Evolutionary conservation across 768 basidiomycete species (phyloP), one percentile per base, ranked within the genome.

Genomic region (Pisolithus microcarpus): DNA sequence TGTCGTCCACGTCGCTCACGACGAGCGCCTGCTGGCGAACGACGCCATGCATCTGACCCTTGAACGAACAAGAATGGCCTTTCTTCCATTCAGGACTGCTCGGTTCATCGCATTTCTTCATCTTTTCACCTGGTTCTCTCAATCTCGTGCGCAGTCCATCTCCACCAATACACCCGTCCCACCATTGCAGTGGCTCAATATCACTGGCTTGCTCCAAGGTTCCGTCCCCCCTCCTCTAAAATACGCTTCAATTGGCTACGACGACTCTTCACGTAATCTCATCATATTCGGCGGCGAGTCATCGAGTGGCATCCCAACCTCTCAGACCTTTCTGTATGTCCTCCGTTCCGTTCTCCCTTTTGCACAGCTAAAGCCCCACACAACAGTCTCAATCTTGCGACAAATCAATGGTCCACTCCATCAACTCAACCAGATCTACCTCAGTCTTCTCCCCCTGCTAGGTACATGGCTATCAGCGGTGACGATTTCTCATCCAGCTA

Each of bases 401-500:
- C 75, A 31, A 68, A 85, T 40, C 67, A 68, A 7, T 91, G 89
- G 89, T 72, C 74, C 10, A 64, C 59, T 10, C 85, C 85, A 5
- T 58, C 60, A 3, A 77, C 84, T 21, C 79, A 82, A 19, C 8
- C 66, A 11, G 73, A 69, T 64, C 75, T 84, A 7, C 66, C 66
- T n/a, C 53, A 62, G 21, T 60, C 60, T 0, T 65, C 65, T 7
- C 88, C 88, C 7, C 71, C 84, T 13, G 74, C 84, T 26, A 75
- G 86, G 62, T 83, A 79, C 65, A 76, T 77, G 38, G 80, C 84
- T 26, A 60, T 88, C 38, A 70, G 77, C 39, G 89, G 85, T 5
- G 68, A 72, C 19, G 89, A 91, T 70, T 78, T 77, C 55, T 88
- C 87, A 42, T 85, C 87, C 10, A 91, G 84, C 84, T 86, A 90